phyloP scores from a whole-genome alignment of 1,284 basidiomycete species.

The Athelia psychrophila region DNA sequence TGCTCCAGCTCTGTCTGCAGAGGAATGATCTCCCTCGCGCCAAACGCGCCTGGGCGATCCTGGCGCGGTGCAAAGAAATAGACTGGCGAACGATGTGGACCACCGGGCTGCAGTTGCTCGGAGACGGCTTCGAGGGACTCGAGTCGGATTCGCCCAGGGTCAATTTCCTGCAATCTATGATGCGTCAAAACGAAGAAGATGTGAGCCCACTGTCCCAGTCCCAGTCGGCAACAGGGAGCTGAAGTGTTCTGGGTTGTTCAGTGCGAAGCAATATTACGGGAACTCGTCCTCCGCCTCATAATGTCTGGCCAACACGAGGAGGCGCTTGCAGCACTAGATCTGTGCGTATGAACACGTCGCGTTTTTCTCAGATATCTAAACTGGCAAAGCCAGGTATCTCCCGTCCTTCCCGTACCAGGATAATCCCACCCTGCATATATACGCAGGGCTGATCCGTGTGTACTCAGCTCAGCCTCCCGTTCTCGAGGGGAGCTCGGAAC shows the following conservation, averaged over 20 bases:
- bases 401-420: slow-evolving; percentile 84
- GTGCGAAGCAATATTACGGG: slow-evolving; percentile 74
- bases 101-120: slow-evolving; percentile 61
- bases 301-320: slow-evolving; percentile 52
- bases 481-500: neutral
- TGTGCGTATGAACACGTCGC: slow-evolving; percentile 45
- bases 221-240: no score
- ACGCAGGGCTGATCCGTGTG: slow-evolving; percentile 75
- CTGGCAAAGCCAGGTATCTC: slow-evolving; percentile 57
- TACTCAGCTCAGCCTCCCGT: slow-evolving; percentile 46
- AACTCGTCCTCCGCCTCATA: slow-evolving; percentile 70
- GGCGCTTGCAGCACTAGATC: slow-evolving; percentile 81
- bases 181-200: slow-evolving; percentile 62
- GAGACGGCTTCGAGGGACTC: slow-evolving; percentile 26
- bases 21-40: slow-evolving; percentile 67
- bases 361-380: slow-evolving; percentile 2
- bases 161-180: slow-evolving; percentile 65
- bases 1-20: slow-evolving; percentile 73
- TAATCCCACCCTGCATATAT: slow-evolving; percentile 74
- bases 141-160: slow-evolving; percentile 36
- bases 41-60: slow-evolving; percentile 73
- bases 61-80: slow-evolving; percentile 82
- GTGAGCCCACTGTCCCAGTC: no score
- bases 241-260: slow-evolving; percentile 25
- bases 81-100: slow-evolving; percentile 78